Conservation (phyloP, 495 filamentous ascomycete genomes). For the Aspergillus bridgeri region DNA sequence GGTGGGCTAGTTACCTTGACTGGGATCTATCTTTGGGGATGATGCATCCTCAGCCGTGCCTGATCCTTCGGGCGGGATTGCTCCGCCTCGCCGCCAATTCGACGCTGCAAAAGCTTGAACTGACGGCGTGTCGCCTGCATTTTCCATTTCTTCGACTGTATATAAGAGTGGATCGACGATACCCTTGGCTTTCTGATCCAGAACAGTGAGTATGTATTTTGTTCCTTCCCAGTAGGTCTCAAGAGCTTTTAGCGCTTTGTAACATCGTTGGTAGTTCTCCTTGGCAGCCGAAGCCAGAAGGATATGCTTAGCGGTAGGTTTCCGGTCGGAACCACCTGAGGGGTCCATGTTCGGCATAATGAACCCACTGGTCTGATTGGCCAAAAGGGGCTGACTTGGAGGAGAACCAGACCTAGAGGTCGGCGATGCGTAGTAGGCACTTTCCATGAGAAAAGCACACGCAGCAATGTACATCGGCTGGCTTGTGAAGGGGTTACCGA, state of each 20-base stretch:
- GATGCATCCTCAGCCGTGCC: slow-evolving; percentile 25
- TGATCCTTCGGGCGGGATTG: slow-evolving; percentile 23
- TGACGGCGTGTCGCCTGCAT: slow-evolving; percentile 40
- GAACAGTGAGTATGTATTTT: slow-evolving; percentile 77
- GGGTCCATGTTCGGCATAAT: slow-evolving; percentile 39
- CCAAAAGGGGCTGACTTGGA: slow-evolving; percentile 29
- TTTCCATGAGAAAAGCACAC: slow-evolving; percentile 81
- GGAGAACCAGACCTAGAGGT: slow-evolving; percentile 32
- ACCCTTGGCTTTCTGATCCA: slow-evolving; percentile 85
- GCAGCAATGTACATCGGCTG: slow-evolving; percentile 89
- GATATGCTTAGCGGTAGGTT: slow-evolving; percentile 62
- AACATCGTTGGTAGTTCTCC: slow-evolving; percentile 77
- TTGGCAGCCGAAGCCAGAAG: slow-evolving; percentile 71
- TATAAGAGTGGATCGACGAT: slow-evolving; percentile 78
- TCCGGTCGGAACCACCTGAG: slow-evolving; percentile 34
- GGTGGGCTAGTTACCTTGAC: slow-evolving; percentile 57
- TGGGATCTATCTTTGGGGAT: slow-evolving; percentile 47
- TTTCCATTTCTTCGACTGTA: slow-evolving; percentile 74
- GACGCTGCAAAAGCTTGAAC: slow-evolving; percentile 40
- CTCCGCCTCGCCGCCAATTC: slow-evolving; percentile 38
- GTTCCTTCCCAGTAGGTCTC: slow-evolving; percentile 81
- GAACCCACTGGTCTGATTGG: slow-evolving; percentile 41
- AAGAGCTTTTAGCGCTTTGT: slow-evolving; percentile 71
- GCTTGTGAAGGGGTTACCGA: slow-evolving; percentile 82
- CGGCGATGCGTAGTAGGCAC: slow-evolving; percentile 48